Evolutionary conservation across 805 yeast genomes (phyloP).

Genomic region (Sugiyamaella floridensis): DNA sequence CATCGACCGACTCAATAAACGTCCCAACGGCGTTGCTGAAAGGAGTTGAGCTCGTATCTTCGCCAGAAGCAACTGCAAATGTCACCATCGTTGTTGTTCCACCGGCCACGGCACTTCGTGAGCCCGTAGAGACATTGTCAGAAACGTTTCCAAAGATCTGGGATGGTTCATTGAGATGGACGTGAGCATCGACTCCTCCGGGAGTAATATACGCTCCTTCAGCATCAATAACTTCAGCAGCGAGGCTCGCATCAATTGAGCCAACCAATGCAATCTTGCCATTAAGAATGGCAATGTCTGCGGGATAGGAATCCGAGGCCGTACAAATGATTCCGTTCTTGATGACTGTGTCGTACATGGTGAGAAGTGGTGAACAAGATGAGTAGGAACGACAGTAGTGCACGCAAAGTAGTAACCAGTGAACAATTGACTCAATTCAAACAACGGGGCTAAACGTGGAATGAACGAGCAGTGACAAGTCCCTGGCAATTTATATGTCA

Average conservation of each 20-base stretch:
- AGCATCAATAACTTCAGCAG: conserved; percentile 29
- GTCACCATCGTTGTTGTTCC: conserved; percentile 41
- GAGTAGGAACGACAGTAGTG: no score
- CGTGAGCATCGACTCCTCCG: conserved; percentile 43
- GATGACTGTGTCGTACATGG: conserved; percentile 12
- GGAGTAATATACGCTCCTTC: conserved; percentile 40
- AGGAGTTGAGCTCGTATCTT: background rate
- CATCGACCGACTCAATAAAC: conserved; percentile 19
- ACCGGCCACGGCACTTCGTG: conserved; percentile 39
- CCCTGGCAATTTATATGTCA: background rate
- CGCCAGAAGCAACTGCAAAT: conserved; percentile 33
- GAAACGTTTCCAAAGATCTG: conserved; percentile 28
- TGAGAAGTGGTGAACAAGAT: background rate
- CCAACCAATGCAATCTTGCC: conserved; percentile 36
- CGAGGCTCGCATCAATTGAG: conserved; percentile 11
- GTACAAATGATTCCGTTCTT: conserved; percentile 25
- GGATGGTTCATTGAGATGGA: conserved; percentile 37
- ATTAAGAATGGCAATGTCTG: conserved; percentile 34
- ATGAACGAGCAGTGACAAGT: no score
- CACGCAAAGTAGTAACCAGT: background rate
- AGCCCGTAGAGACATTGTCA: conserved; percentile 36
- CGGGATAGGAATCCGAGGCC: conserved; percentile 27
- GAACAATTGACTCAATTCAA: background rate
- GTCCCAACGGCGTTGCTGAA: background rate
- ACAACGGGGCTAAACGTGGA: background rate